A percentile compares a stretch with the other conserved stretches of the same genome.
These are phyloP conservation scores for Tolypocladium guangdongense DNA, from an alignment of 2,329 filamentous ascomycete genomes.

Conservation along the genomic window DNA sequence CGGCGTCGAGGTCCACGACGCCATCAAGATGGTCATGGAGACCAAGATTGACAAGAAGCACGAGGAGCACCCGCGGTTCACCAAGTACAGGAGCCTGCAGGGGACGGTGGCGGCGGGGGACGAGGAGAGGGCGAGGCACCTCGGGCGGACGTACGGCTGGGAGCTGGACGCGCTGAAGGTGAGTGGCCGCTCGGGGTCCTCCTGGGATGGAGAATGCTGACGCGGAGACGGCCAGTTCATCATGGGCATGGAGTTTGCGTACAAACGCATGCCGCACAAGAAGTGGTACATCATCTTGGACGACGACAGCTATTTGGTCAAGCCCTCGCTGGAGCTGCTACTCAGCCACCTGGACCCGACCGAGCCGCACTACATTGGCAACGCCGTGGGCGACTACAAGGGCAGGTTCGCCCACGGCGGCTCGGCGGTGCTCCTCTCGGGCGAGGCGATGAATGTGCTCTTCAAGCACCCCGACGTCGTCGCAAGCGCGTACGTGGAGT, in stretches of 20 bases:
- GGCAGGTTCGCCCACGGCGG: conserved; percentile 46
- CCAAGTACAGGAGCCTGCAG: conserved; percentile 29
- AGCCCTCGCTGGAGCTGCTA: conserved; percentile 34
- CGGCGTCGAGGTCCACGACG: conserved; percentile 28
- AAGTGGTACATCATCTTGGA: conserved; percentile 49
- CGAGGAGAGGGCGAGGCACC: conserved; percentile 22
- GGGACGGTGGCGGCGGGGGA: conserved; percentile 26
- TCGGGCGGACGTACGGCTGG: conserved; percentile 32
- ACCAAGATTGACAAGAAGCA: conserved; percentile 15
- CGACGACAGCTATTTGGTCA: conserved; percentile 46
- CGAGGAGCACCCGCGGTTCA: conserved; percentile 21
- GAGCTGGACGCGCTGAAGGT: conserved; percentile 41
- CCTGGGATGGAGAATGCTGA: background rate
- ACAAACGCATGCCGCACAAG: conserved; percentile 38
- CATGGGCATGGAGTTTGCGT: conserved; percentile 41
- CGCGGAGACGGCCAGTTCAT: conserved; percentile 31
- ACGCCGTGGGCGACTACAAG: conserved; percentile 45
- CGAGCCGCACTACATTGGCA: conserved; percentile 40
- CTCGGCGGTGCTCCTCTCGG: conserved; percentile 42
- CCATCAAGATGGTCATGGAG: conserved; percentile 25
- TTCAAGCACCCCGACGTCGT: conserved; percentile 32
- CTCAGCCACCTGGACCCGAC: conserved; percentile 37
- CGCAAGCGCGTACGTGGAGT: conserved; percentile 32
- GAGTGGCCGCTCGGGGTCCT: conserved; percentile 1
- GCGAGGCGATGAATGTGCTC: conserved; percentile 34